Evolutionary conservation across 495 filamentous ascomycete genomes (phyloP), one percentile per base, ranked within the genome.

Genomic region (Lepraria neglecta): DNA sequence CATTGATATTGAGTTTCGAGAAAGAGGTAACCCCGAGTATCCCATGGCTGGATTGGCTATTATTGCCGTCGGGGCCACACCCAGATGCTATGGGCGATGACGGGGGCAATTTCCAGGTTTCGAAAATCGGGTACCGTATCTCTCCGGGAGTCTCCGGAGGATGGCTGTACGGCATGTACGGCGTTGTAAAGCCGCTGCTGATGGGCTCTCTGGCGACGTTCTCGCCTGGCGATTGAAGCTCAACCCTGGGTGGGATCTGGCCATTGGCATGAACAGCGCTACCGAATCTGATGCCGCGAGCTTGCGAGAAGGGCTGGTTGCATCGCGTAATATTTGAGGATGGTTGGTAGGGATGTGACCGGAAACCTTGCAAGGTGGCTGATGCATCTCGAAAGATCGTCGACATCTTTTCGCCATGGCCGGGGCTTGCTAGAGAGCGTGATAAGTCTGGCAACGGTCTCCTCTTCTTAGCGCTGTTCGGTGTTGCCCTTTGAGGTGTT

Each of bases 401-500:
- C n/a, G 64, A 66, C 48, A 66, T 66, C 51, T 53, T 66, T 24
- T 56, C 59, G 14, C 42, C 38, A 51, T 62, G 61, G 52, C 67
- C 50, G 7, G 59, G 58, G 48, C 53, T 61, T n/a, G 61, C 43
- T n/a, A 33, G 44, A 21, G 61, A 40, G 24, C 67, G 57, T 15
- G 57, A 61, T 17, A 68, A 64, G 30, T 66, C 43, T 30, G 60
- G 64, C 38, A 51, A 28, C 28, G 30, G 53, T 51, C 46, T 56
- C 51, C 64, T 63, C 58, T 62, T 68, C 43, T 56, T 64, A 10
- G 47, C 61, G 53, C 53, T 66, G 47, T 68, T 68, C n/a, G 67
- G 31, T 9, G 53, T n/a, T 15, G 58, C 33, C 21, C 42, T 45
- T 17, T 47, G 24, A 4, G 59, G 50, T 10, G 42, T 67, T 17